phyloP scores from a whole-genome alignment of 2,329 filamentous ascomycete species.

The Diaporthe humulicola region DNA sequence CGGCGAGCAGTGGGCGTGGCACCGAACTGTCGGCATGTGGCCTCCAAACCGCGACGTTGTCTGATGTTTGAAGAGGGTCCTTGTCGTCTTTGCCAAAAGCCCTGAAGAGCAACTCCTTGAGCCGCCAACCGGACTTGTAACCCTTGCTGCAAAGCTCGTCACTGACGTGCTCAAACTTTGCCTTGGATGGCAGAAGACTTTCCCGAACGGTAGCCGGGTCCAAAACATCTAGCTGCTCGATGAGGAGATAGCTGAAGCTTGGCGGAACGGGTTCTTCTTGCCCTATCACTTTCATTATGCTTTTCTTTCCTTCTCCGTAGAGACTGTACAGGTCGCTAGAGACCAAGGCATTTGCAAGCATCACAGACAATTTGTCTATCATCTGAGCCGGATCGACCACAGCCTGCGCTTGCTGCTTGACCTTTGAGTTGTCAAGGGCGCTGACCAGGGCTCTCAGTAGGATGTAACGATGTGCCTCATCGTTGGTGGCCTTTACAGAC shows the following conservation, averaged over 20 bases:
- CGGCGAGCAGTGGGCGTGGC: constrained; percentile 50
- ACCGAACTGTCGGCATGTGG: not conserved
- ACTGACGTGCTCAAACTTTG: constrained; percentile 40
- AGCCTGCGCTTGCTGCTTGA: constrained; percentile 11
- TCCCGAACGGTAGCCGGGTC: constrained; percentile 40
- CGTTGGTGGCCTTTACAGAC: constrained; percentile 1
- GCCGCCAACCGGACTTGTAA: constrained; percentile 57
- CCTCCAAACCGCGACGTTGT: constrained; percentile 8
- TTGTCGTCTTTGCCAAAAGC: constrained; percentile 51
- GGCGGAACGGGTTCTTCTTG: not conserved
- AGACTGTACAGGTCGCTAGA: not conserved
- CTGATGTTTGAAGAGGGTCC: constrained; percentile 48
- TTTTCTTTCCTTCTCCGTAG: not conserved
- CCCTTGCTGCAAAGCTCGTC: constrained; percentile 42
- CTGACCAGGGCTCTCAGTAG: constrained; percentile 33
- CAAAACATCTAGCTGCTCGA: constrained; percentile 41
- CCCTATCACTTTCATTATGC: not conserved
- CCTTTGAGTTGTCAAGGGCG: constrained; percentile 25
- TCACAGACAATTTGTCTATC: constrained; percentile 1
- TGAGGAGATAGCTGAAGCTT: constrained; percentile 34
- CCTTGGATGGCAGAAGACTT: constrained; percentile 18
- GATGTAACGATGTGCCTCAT: constrained; percentile 25
- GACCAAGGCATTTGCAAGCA: constrained; percentile 5
- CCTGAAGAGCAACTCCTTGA: constrained; percentile 58
- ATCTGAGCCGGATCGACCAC: constrained; percentile 10